Percentiles rank a stretch among this genome's conserved stretches.
These are phyloP conservation scores for Diaporthe ilicicola DNA, from an alignment of 2,329 filamentous ascomycete species.

Conservation along the genomic window DNA sequence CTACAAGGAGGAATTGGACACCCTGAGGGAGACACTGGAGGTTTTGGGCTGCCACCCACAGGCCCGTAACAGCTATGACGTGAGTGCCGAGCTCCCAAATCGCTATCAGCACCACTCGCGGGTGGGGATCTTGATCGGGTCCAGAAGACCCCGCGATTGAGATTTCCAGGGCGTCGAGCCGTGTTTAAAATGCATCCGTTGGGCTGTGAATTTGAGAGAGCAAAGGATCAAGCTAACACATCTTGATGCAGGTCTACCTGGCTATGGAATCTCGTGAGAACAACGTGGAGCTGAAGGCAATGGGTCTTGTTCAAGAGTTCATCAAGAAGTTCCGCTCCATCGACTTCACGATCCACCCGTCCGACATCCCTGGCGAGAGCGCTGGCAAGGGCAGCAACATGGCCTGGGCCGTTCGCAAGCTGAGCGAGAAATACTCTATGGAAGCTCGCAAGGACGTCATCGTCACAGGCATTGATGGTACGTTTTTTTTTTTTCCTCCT, in stretches of 20 bases:
- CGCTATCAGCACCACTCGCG: not conserved
- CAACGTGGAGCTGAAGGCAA: constrained; percentile 68
- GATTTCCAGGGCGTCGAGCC: not conserved
- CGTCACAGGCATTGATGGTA: constrained; percentile 78
- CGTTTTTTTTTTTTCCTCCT: no score
- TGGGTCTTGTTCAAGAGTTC: constrained; percentile 68
- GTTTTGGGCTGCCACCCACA: constrained; percentile 74
- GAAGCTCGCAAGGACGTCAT: constrained; percentile 67
- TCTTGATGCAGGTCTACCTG: constrained; percentile 66
- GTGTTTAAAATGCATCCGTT: not conserved
- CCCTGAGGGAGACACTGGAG: constrained; percentile 72
- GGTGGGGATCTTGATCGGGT: not conserved
- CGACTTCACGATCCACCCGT: constrained; percentile 73
- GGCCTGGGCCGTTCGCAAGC: constrained; percentile 73
- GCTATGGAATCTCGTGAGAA: constrained; percentile 77
- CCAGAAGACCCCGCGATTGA: not conserved
- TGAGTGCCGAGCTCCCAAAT: constrained; percentile 52
- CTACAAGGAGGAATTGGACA: constrained; percentile 77
- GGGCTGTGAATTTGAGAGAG: constrained; percentile 34
- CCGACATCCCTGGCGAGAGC: constrained; percentile 71
- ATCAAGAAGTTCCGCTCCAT: constrained; percentile 72
- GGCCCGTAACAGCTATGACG: constrained; percentile 72
- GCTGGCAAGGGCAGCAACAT: constrained; percentile 81
- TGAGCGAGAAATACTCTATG: constrained; percentile 68
- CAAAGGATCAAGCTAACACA: constrained; percentile 31